Conservation (phyloP, 2,329 filamentous ascomycete genomes). For the Colletotrichum simmondsii region DNA sequence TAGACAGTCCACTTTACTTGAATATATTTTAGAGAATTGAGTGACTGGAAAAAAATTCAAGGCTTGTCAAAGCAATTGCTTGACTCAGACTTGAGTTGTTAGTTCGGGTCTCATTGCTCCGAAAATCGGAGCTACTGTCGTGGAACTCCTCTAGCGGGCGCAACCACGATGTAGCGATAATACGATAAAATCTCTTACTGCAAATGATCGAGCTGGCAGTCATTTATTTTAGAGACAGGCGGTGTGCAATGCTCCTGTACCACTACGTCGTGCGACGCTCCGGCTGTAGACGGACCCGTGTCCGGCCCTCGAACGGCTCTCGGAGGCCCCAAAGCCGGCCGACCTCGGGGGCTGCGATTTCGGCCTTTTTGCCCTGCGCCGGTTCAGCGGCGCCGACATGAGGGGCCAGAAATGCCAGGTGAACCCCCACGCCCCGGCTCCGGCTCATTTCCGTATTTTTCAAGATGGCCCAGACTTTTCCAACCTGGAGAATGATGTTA, state of each 20-base stretch:
- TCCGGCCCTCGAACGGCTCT: background rate
- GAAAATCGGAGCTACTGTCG: background rate
- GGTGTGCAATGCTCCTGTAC: no score
- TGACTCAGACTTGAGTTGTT: background rate
- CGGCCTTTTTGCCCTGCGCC: conserved; percentile 19
- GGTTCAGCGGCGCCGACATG: background rate
- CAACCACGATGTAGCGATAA: background rate
- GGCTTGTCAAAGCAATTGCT: background rate
- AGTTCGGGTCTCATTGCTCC: background rate
- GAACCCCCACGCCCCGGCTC: conserved; percentile 19
- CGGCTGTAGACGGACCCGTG: conserved; percentile 20
- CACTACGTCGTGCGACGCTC: background rate
- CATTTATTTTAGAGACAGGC: background rate
- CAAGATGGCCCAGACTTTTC: background rate
- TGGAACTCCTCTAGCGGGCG: background rate
- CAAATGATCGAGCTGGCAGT: background rate
- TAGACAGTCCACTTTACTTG: no score
- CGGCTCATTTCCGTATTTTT: conserved; percentile 7
- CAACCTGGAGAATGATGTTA: background rate
- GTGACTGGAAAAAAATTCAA: background rate
- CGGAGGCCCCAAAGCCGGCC: conserved; percentile 16
- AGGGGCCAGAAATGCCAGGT: background rate
- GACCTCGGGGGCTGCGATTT: conserved; percentile 20
- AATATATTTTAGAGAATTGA: background rate
- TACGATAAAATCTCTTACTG: background rate